phyloP scores from a whole-genome alignment of 805 yeast species.

The Sugiyamaella floridensis region DNA sequence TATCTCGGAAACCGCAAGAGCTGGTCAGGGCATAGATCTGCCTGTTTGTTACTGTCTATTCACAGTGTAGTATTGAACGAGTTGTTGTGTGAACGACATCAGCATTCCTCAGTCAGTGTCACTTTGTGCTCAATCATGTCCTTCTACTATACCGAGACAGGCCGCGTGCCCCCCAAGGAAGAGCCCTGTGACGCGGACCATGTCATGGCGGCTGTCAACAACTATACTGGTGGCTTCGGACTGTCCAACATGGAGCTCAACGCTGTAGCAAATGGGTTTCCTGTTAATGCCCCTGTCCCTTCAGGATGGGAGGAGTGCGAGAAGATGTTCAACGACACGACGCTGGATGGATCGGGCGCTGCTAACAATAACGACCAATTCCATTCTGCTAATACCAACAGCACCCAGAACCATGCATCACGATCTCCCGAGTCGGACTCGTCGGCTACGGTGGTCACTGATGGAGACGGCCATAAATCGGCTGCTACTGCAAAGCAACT shows the following conservation, averaged over 20 bases:
- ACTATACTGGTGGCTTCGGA: background rate
- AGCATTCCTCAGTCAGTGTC: too few species aligned
- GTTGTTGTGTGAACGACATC: too few species aligned
- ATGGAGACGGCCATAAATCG: background rate
- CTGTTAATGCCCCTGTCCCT: background rate
- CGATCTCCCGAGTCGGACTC: conserved; percentile 7
- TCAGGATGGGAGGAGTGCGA: conserved; percentile 5
- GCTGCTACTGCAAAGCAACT: background rate
- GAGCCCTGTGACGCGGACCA: background rate
- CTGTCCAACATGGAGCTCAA: background rate
- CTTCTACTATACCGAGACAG: background rate
- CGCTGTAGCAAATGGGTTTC: background rate
- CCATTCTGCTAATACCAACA: background rate
- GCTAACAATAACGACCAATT: background rate
- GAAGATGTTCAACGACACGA: conserved; percentile 1
- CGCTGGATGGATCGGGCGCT: background rate
- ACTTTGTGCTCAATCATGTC: background rate
- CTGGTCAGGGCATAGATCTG: too few species aligned
- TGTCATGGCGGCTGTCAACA: background rate
- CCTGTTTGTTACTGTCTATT: too few species aligned
- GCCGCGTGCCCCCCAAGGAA: background rate
- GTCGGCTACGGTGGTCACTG: background rate
- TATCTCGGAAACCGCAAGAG: too few species aligned
- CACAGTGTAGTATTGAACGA: too few species aligned
- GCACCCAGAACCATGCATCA: background rate